These are phyloP conservation scores for Colletotrichum sublineola DNA, from an alignment of 2,329 filamentous ascomycete species.

Conservation along the genomic window DNA sequence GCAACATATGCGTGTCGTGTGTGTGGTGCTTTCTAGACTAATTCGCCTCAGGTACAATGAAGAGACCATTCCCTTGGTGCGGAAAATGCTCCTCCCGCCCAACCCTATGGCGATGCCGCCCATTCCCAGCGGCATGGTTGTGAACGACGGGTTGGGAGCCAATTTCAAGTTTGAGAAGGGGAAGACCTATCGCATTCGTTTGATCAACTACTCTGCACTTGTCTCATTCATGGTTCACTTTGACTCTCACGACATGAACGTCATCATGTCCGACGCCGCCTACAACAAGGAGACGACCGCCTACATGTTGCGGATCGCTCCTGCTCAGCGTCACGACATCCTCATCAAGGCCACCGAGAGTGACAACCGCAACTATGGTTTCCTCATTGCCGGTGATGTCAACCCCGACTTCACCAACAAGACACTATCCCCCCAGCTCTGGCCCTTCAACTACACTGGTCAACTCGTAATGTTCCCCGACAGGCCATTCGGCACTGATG, in stretches of 20 bases:
- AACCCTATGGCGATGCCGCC: constrained; percentile 54
- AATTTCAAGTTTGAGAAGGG: constrained; percentile 55
- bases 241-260: constrained; percentile 58
- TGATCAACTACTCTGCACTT: constrained; percentile 62
- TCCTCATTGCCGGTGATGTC: constrained; percentile 58
- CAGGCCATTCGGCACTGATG: constrained; percentile 48
- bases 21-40: constrained; percentile 10
- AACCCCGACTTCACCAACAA: constrained; percentile 57
- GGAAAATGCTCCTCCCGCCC: constrained; percentile 55
- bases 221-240: constrained; percentile 60
- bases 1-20: constrained; percentile 6
- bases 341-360: constrained; percentile 56
- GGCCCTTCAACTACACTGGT: constrained; percentile 59
- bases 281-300: constrained; percentile 54
- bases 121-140: constrained; percentile 55
- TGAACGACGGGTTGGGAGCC: constrained; percentile 58
- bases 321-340: constrained; percentile 63
- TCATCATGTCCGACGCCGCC: constrained; percentile 60
- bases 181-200: constrained; percentile 62
- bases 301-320: constrained; percentile 56
- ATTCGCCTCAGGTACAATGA: constrained; percentile 56
- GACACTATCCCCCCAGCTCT: constrained; percentile 46
- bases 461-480: constrained; percentile 56
- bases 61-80: constrained; percentile 54
- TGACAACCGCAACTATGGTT: constrained; percentile 58